phyloP scores from a whole-genome alignment of 2,329 filamentous ascomycete genomes.

The Orbilia oligospora region DNA sequence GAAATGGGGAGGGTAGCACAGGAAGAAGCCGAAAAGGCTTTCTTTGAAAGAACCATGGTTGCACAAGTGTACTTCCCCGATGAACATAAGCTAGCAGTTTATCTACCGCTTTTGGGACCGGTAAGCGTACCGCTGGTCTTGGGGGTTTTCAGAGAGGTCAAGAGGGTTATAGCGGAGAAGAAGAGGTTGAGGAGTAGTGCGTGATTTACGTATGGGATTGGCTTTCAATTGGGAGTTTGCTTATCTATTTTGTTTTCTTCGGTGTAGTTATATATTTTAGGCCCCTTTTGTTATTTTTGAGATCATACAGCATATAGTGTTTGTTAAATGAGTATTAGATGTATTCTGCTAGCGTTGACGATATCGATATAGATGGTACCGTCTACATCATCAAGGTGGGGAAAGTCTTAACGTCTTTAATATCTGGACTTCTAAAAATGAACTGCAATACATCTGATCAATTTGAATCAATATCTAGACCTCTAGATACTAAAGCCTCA shows the following conservation, averaged over 20 bases:
- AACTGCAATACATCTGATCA: too few species aligned
- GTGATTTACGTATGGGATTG: not conserved
- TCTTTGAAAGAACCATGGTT: constrained; percentile 99
- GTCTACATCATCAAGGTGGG: not conserved
- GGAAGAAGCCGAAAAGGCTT: constrained; percentile 89
- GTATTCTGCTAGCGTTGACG: not conserved
- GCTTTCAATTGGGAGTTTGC: not conserved
- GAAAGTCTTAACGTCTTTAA: too few species aligned
- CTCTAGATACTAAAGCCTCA: too few species aligned
- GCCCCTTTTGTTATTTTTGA: not conserved
- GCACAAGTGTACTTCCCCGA: constrained; percentile 98
- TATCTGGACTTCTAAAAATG: too few species aligned
- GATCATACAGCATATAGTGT: constrained; percentile 5
- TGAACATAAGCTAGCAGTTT: constrained; percentile 97
- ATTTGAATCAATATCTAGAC: too few species aligned
- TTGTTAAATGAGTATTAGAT: not conserved
- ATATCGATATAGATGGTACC: not conserved
- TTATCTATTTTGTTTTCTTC: constrained; percentile 3
- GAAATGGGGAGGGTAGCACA: constrained; percentile 87
- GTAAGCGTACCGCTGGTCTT: constrained; percentile 91
- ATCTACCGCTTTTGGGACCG: constrained; percentile 89
- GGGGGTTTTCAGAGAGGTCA: constrained; percentile 85
- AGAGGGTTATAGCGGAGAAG: constrained; percentile 72
- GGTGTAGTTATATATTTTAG: constrained; percentile 16
- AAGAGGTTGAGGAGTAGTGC: constrained; percentile 62